These are phyloP conservation scores for Hanseniaspora clermontiae DNA, from an alignment of 805 yeast genomes.

Conservation along the genomic window DNA sequence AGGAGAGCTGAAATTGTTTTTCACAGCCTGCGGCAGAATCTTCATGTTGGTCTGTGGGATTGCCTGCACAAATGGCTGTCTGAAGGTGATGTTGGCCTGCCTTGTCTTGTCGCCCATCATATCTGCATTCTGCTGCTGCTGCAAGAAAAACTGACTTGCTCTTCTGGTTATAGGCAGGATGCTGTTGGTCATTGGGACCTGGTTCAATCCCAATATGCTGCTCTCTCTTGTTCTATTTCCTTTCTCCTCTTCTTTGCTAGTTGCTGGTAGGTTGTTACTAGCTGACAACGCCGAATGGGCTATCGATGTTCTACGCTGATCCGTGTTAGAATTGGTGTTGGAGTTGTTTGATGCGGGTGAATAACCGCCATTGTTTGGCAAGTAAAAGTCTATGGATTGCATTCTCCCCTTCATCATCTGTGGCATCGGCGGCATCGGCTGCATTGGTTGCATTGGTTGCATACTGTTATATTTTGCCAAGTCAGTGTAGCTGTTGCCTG, in stretches of 20 bases:
- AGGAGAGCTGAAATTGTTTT: slow-evolving; percentile 15
- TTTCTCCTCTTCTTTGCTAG: neutral
- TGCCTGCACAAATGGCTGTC: neutral
- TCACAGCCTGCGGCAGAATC: slow-evolving; percentile 14
- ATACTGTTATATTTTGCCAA: neutral
- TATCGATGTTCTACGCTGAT: neutral
- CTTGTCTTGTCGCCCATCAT: neutral
- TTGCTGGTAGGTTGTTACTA: neutral
- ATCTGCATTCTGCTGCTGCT: slow-evolving; percentile 12
- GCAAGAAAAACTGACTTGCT: slow-evolving; percentile 5
- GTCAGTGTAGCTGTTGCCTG: neutral
- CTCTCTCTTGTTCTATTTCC: slow-evolving; percentile 4
- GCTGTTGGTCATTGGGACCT: neutral
- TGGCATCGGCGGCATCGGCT: no score
- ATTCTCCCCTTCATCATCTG: neutral
- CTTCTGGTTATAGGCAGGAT: slow-evolving; percentile 7
- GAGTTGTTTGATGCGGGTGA: neutral
- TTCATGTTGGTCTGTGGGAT: neutral
- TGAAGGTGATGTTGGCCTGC: neutral
- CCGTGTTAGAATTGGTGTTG: neutral
- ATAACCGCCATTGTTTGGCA: neutral
- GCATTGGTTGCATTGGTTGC: neutral
- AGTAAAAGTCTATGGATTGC: neutral
- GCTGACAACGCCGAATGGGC: neutral
- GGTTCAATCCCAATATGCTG: slow-evolving; percentile 2